Percentiles rank a stretch among this genome's conserved stretches.
These are phyloP conservation scores for Boletus reticulatus DNA, from an alignment of 768 basidiomycete species.

Conservation along the genomic window DNA sequence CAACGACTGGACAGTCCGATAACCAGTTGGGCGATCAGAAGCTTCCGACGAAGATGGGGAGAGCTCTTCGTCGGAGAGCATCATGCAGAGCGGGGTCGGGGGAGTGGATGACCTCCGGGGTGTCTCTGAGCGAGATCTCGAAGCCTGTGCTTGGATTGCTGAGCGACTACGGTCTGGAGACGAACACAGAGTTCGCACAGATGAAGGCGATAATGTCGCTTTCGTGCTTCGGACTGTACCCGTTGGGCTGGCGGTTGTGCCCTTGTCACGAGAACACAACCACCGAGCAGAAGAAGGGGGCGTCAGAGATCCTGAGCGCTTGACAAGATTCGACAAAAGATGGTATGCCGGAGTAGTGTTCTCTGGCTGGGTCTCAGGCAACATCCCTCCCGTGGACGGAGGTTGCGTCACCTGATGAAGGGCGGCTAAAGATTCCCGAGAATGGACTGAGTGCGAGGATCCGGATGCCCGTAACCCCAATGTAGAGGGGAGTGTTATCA, in stretches of 20 bases:
- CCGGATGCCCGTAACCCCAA: slow-evolving; percentile 54
- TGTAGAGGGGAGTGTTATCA: slow-evolving; percentile 65
- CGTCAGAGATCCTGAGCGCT: slow-evolving; percentile 30
- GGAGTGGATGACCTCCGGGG: slow-evolving; percentile 23
- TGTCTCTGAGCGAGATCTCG: slow-evolving; percentile 30
- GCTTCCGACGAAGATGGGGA: slow-evolving; percentile 50
- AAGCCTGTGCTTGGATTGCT: slow-evolving; percentile 4
- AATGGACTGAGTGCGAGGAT: slow-evolving; percentile 25
- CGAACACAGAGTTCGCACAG: slow-evolving; percentile 5
- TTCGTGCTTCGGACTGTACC: slow-evolving; percentile 25
- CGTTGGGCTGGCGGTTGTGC: slow-evolving; percentile 33
- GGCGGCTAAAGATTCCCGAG: not conserved
- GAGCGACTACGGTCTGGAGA: slow-evolving; percentile 17
- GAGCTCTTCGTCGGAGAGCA: slow-evolving; percentile 56
- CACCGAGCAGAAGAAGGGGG: slow-evolving; percentile 25
- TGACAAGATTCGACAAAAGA: slow-evolving; percentile 58
- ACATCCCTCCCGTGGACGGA: not conserved
- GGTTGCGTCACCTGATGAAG: slow-evolving; percentile 1
- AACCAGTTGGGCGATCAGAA: slow-evolving; percentile 51
- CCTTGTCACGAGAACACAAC: slow-evolving; percentile 32
- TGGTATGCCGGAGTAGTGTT: slow-evolving; percentile 57
- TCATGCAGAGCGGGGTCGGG: slow-evolving; percentile 40
- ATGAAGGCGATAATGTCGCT: slow-evolving; percentile 12
- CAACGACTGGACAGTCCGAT: slow-evolving; percentile 61
- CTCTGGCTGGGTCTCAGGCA: slow-evolving; percentile 39